Percentiles rank a stretch among this genome's conserved stretches.
Evolutionary conservation across 2,329 filamentous ascomycete species (phyloP).

Genomic region (Colletotrichum truncatum): DNA sequence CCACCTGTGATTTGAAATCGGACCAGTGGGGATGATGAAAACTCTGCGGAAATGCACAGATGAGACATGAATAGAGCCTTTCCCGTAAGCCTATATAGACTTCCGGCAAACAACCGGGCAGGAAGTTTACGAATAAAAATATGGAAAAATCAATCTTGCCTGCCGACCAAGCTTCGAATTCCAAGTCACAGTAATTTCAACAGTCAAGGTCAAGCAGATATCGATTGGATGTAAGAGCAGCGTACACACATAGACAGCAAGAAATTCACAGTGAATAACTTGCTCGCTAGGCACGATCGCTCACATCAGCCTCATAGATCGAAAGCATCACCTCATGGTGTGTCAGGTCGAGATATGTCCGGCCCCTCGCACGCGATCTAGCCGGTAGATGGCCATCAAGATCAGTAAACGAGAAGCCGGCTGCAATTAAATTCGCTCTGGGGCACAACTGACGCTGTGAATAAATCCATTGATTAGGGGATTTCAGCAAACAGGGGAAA

Average conservation of each 20-base stretch:
- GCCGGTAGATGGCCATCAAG: background rate
- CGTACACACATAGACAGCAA: too few relatives aligned
- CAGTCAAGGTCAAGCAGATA: too few relatives aligned
- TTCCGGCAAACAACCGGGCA: background rate
- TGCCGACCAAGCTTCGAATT: too few relatives aligned
- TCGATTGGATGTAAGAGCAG: too few relatives aligned
- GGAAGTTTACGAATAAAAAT: constrained; percentile 5
- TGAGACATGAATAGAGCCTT: constrained; percentile 31
- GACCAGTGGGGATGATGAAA: background rate
- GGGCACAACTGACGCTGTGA: constrained; percentile 81
- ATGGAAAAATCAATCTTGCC: too few relatives aligned
- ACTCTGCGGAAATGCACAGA: constrained; percentile 6
- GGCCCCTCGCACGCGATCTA: constrained; percentile 43
- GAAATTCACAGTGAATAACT: too few relatives aligned
- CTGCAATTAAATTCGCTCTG: constrained; percentile 85
- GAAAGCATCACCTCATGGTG: too few relatives aligned
- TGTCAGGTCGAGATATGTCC: constrained; percentile 52
- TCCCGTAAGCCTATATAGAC: constrained; percentile 22
- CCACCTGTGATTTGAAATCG: background rate
- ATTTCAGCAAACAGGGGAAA: constrained; percentile 85
- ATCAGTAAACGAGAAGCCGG: constrained; percentile 54
- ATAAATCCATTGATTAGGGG: constrained; percentile 61
- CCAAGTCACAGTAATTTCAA: too few relatives aligned
- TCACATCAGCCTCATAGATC: too few relatives aligned
- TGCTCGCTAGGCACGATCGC: too few relatives aligned